Evolutionary conservation across 2,329 filamentous ascomycete genomes (phyloP).

Genomic region (Sphaerulina vaccinii): DNA sequence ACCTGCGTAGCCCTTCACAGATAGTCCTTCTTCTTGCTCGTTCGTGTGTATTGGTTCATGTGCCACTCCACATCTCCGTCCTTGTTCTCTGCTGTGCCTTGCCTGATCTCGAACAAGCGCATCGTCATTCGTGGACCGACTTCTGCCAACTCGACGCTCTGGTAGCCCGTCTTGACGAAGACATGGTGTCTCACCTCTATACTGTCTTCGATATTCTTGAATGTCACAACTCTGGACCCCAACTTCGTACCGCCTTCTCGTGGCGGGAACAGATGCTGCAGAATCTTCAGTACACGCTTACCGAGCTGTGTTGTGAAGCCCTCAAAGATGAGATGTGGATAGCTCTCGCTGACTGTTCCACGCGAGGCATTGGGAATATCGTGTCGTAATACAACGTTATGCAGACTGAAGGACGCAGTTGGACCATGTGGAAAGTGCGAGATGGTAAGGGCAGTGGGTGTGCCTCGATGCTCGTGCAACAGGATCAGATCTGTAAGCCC

Average conservation of each 20-base stretch:
- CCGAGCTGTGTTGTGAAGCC: constrained; percentile 83
- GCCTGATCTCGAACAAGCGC: constrained; percentile 88
- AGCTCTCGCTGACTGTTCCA: constrained; percentile 87
- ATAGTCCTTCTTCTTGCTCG: constrained; percentile 92
- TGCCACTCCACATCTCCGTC: constrained; percentile 97
- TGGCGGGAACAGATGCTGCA: constrained; percentile 93
- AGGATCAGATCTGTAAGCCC: constrained; percentile 82
- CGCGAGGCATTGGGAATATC: constrained; percentile 86
- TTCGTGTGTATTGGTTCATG: constrained; percentile 90
- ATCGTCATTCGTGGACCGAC: constrained; percentile 97
- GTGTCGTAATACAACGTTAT: constrained; percentile 88
- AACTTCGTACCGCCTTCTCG: constrained; percentile 78
- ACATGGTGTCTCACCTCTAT: constrained; percentile 94
- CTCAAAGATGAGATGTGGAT: constrained; percentile 94
- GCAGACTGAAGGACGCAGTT: constrained; percentile 80
- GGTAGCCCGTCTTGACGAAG: constrained; percentile 88
- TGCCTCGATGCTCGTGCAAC: constrained; percentile 88
- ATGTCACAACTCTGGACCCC: constrained; percentile 85
- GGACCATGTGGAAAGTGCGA: constrained; percentile 87
- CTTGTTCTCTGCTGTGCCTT: constrained; percentile 88
- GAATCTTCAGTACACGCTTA: constrained; percentile 77
- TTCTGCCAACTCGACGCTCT: constrained; percentile 84
- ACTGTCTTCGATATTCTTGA: constrained; percentile 82
- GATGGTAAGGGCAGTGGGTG: constrained; percentile 83
- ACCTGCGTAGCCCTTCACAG: no score